These are phyloP conservation scores for Apiospora pterosperma DNA, from an alignment of 2,329 filamentous ascomycete species.

Conservation along the genomic window DNA sequence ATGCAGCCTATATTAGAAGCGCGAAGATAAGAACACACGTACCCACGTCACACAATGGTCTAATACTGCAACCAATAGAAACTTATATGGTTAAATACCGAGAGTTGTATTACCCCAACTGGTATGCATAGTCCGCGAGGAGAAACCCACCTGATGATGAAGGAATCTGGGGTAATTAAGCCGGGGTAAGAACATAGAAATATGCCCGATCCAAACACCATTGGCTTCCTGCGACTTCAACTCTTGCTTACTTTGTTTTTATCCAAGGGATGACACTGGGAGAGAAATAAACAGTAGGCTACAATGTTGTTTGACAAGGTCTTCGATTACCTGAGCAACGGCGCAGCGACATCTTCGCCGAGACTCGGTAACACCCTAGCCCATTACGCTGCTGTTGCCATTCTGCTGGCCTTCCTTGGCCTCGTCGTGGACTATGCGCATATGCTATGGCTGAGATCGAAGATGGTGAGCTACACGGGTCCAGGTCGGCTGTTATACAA, in stretches of 20 bases:
- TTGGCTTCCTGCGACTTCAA: neutral
- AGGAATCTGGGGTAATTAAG: neutral
- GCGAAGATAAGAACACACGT: neutral
- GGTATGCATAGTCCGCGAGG: neutral
- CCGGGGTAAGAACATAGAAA: neutral
- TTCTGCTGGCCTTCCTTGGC: slow-evolving; percentile 13
- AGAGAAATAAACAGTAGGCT: neutral
- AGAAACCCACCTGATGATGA: neutral
- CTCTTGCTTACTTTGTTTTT: neutral
- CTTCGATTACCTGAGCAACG: neutral
- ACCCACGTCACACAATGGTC: neutral
- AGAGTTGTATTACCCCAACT: neutral
- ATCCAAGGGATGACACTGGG: neutral
- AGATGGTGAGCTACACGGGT: slow-evolving; percentile 33
- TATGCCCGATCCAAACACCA: neutral
- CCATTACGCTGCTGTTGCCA: neutral
- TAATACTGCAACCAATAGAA: neutral
- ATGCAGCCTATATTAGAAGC: neutral
- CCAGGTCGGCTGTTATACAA: neutral
- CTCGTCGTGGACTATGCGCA: slow-evolving; percentile 40
- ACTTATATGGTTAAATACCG: neutral
- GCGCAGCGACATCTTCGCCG: neutral
- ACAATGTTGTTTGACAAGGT: neutral
- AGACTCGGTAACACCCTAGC: neutral
- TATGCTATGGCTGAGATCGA: slow-evolving; percentile 46